Conservation (phyloP, 2,329 filamentous ascomycete genomes). For the Leptodontidium sp. region DNA sequence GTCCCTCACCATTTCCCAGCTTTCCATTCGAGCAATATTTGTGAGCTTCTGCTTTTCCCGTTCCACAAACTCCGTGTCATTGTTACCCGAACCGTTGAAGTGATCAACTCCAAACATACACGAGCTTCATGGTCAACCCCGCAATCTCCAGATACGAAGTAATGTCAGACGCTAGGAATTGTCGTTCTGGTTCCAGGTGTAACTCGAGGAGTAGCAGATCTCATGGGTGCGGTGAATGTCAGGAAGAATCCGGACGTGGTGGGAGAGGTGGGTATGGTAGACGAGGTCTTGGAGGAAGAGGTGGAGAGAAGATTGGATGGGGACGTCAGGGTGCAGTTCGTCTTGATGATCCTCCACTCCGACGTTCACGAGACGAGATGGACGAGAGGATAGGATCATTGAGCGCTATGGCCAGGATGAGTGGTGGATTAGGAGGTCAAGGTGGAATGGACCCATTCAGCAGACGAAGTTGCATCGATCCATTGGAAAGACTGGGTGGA, state of each 20-base stretch:
- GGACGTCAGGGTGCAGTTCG: conserved; percentile 19
- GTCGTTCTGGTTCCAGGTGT: conserved; percentile 5
- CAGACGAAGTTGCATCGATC: not conserved
- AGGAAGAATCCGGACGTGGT: not conserved
- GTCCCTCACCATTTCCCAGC: not conserved
- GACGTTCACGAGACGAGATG: not conserved
- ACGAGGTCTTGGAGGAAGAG: conserved; percentile 18
- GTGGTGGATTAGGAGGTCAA: not conserved
- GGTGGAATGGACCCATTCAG: not conserved
- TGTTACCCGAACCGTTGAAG: conserved; percentile 1
- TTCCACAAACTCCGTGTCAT: conserved; percentile 10
- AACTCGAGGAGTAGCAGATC: conserved; percentile 1
- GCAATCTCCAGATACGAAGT: conserved; percentile 4
- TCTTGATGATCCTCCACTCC: conserved; percentile 24
- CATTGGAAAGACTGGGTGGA: not conserved
- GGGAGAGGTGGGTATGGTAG: conserved; percentile 1
- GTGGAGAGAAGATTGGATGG: conserved; percentile 21
- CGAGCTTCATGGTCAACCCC: conserved; percentile 9
- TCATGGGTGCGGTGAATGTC: not conserved
- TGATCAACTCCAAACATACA: conserved; percentile 14
- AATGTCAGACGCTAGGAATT: conserved; percentile 10
- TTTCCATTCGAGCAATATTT: not conserved
- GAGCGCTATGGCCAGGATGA: not conserved
- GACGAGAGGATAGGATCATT: not conserved
- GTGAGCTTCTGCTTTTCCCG: not conserved